phyloP scores from a whole-genome alignment of 2,329 filamentous ascomycete species.

The Triangularia setosa region DNA sequence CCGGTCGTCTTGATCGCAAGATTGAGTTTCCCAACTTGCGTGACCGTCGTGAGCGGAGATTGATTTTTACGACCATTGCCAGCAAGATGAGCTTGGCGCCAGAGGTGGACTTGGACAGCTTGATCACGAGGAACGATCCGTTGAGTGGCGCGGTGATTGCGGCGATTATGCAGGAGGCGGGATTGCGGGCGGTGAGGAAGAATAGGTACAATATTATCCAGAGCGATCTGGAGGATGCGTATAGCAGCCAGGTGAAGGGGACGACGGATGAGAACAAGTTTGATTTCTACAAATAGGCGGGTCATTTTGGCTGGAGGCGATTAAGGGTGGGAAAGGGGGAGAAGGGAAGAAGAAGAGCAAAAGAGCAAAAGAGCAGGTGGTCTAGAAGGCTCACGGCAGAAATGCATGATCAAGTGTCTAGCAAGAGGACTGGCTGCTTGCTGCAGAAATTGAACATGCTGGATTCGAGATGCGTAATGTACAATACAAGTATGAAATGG shows the following conservation, averaged over 20 bases:
- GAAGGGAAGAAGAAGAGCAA: background rate
- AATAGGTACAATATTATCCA: slow-evolving; percentile 99
- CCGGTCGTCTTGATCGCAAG: slow-evolving; percentile 93
- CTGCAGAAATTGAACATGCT: background rate
- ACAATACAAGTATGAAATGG: background rate
- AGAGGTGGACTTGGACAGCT: slow-evolving; percentile 90
- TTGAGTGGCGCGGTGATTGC: slow-evolving; percentile 93
- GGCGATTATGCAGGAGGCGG: slow-evolving; percentile 98
- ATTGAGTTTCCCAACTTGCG: slow-evolving; percentile 97
- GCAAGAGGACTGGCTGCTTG: background rate
- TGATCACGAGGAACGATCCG: slow-evolving; percentile 96
- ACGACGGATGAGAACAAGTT: slow-evolving; percentile 67
- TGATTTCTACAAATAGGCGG: slow-evolving; percentile 79
- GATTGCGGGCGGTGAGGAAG: slow-evolving; percentile 88
- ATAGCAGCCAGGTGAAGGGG: slow-evolving; percentile 93
- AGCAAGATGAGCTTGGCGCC: slow-evolving; percentile 95
- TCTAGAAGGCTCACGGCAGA: background rate
- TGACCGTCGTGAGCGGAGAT: slow-evolving; percentile 86
- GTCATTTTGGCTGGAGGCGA: background rate
- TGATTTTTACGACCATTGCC: slow-evolving; percentile 98
- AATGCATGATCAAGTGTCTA: background rate
- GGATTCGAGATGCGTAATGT: background rate
- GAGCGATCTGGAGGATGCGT: slow-evolving; percentile 92
- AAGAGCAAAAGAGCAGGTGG: too few species aligned
- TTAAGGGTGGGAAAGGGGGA: too few species aligned